phyloP scores from a whole-genome alignment of 1,139 yeast genomes.

The Hemisphaericaspora xylanilytica region DNA sequence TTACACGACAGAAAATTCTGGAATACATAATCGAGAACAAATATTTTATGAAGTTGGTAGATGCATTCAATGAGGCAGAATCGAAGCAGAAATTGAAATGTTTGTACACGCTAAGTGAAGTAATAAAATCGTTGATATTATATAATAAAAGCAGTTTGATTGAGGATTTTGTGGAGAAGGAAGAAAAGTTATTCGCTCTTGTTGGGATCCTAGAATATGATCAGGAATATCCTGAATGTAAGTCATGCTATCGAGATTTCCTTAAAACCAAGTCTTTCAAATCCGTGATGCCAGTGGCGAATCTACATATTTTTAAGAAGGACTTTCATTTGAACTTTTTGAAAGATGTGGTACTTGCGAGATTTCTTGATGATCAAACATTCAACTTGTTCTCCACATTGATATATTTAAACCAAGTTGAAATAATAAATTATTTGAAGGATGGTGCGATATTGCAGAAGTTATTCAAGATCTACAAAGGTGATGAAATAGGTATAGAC shows the following conservation, averaged over 20 bases:
- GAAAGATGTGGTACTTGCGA: slow-evolving; percentile 81
- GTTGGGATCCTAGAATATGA: slow-evolving; percentile 91
- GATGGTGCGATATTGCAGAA: slow-evolving; percentile 49
- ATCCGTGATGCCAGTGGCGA: slow-evolving; percentile 65
- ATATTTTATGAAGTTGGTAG: slow-evolving; percentile 53
- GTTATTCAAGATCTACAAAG: slow-evolving; percentile 54
- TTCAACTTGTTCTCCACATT: slow-evolving; percentile 61
- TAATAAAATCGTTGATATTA: slow-evolving; percentile 64
- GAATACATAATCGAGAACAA: slow-evolving; percentile 48
- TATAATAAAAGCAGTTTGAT: slow-evolving; percentile 70
- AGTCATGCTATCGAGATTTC: slow-evolving; percentile 75
- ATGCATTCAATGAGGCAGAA: slow-evolving; percentile 58
- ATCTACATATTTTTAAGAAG: slow-evolving; percentile 59
- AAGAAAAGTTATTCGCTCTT: slow-evolving; percentile 58
- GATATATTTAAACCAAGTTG: slow-evolving; percentile 68
- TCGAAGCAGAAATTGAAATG: slow-evolving; percentile 43
- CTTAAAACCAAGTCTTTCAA: slow-evolving; percentile 61
- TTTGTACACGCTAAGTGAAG: slow-evolving; percentile 67
- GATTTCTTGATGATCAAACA: slow-evolving; percentile 78
- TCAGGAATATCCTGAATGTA: slow-evolving; percentile 73
- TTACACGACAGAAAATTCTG: slow-evolving; percentile 52
- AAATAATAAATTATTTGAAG: slow-evolving; percentile 66
- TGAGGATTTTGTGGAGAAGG: slow-evolving; percentile 60
- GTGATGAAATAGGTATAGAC: slow-evolving; percentile 15
- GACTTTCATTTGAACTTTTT: slow-evolving; percentile 77